These are phyloP conservation scores for Huntiella omanensis DNA, from an alignment of 2,329 filamentous ascomycete genomes.

Conservation along the genomic window DNA sequence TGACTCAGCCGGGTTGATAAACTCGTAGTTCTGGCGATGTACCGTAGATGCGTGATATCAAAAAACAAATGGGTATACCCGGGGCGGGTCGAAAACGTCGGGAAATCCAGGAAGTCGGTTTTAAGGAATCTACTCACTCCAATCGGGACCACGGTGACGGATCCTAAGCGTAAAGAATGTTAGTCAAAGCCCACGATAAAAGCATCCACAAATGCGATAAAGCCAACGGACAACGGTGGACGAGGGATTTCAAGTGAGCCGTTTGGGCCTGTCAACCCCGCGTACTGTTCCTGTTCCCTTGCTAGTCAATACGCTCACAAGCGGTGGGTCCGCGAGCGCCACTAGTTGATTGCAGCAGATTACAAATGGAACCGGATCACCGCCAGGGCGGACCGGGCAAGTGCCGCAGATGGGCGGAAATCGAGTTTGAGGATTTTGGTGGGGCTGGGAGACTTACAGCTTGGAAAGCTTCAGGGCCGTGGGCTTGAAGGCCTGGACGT, in stretches of 20 bases:
- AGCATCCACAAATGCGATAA: no score
- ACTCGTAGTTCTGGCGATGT: no score
- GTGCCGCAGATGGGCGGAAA: neutral
- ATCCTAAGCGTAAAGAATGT: constrained; percentile 35
- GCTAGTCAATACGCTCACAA: no score
- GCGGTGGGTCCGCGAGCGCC: neutral
- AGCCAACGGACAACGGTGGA: no score
- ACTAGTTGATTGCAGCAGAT: neutral
- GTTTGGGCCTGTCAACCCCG: no score
- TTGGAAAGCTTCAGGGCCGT: constrained; percentile 85
- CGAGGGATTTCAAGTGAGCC: no score
- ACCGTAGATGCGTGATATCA: no score
- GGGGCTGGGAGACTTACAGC: constrained; percentile 43
- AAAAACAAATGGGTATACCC: no score
- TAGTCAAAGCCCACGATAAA: constrained; percentile 4
- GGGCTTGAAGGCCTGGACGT: constrained; percentile 92
- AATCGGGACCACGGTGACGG: constrained; percentile 93
- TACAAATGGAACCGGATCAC: no score
- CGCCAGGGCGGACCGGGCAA: neutral
- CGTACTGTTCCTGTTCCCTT: no score
- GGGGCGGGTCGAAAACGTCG: neutral
- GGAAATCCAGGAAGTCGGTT: neutral
- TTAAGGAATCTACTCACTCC: constrained; percentile 50
- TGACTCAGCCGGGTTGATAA: neutral
- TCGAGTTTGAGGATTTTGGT: neutral